Conservation (phyloP, 805 yeast species). For the Pichia insulana region DNA sequence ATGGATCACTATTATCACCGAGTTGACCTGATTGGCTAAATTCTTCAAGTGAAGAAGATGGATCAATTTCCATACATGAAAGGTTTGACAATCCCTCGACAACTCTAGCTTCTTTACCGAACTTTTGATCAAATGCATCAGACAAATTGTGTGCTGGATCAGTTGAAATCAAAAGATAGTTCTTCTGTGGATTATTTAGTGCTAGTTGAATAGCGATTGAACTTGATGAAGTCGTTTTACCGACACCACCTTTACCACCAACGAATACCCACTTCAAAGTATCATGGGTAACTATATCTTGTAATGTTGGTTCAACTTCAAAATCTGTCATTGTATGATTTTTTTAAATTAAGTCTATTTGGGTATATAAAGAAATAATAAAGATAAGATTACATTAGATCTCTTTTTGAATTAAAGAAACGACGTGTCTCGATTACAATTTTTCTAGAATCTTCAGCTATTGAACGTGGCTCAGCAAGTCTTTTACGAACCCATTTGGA, state of each 20-base stretch:
- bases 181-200: slow-evolving; percentile 64
- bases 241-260: slow-evolving; percentile 99
- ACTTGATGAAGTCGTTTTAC: slow-evolving; percentile 95
- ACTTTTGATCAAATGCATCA: slow-evolving; percentile 97
- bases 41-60: slow-evolving; percentile 87
- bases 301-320: slow-evolving; percentile 62
- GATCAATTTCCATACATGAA: slow-evolving; percentile 98
- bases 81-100: slow-evolving; percentile 85
- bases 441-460: slow-evolving; percentile 1
- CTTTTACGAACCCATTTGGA: slow-evolving; percentile 67
- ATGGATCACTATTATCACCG: slow-evolving; percentile 52
- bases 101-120: slow-evolving; percentile 91
- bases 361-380: neutral
- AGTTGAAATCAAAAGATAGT: slow-evolving; percentile 83
- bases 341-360: neutral
- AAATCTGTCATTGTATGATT: slow-evolving; percentile 39
- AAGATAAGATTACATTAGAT: neutral
- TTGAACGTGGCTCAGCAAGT: slow-evolving; percentile 7
- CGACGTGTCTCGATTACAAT: neutral
- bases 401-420: too few species aligned
- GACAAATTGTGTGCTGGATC: slow-evolving; percentile 98
- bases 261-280: slow-evolving; percentile 92
- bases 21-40: slow-evolving; percentile 34
- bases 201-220: slow-evolving; percentile 94
- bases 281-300: slow-evolving; percentile 53